Evolutionary conservation across 805 yeast species (phyloP).

Genomic region (Hermanozyma aechmeae): DNA sequence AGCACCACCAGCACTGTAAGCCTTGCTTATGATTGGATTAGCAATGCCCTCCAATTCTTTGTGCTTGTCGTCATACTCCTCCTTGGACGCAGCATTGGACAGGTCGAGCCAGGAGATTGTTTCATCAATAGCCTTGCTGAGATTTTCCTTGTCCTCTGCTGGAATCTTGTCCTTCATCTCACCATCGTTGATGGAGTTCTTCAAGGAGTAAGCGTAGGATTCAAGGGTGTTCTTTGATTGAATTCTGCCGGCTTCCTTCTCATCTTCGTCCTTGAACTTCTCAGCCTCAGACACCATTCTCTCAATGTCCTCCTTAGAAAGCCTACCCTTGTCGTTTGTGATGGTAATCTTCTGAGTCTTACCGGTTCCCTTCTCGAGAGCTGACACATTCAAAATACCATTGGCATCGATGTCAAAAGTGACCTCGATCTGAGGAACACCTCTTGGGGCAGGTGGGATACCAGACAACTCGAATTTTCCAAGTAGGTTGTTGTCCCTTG

Average conservation of each 20-base stretch:
- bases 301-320: slow-evolving; percentile 88
- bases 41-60: too few species aligned
- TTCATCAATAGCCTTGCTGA: slow-evolving; percentile 6
- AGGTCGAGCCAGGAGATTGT: slow-evolving; percentile 23
- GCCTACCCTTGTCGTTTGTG: slow-evolving; percentile 90
- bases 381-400: slow-evolving; percentile 79
- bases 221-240: slow-evolving; percentile 26
- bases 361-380: slow-evolving; percentile 92
- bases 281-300: slow-evolving; percentile 98
- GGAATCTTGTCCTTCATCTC: slow-evolving; percentile 8
- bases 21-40: too few species aligned
- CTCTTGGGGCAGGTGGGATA: slow-evolving; percentile 88
- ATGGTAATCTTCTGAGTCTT: slow-evolving; percentile 85
- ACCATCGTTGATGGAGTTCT: slow-evolving; percentile 44
- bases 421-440: slow-evolving; percentile 84
- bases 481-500: slow-evolving; percentile 83
- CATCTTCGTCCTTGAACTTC: slow-evolving; percentile 34
- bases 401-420: slow-evolving; percentile 83
- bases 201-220: slow-evolving; percentile 77
- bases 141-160: slow-evolving; percentile 2
- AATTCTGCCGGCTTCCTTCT: not conserved
- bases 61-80: too few species aligned
- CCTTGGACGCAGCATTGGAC: too few species aligned
- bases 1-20: too few species aligned
- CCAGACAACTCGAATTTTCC: slow-evolving; percentile 84